Base-by-base conservation (phyloP, 1,284 basidiomycete species). In the Coniferiporia weirii region DNA sequence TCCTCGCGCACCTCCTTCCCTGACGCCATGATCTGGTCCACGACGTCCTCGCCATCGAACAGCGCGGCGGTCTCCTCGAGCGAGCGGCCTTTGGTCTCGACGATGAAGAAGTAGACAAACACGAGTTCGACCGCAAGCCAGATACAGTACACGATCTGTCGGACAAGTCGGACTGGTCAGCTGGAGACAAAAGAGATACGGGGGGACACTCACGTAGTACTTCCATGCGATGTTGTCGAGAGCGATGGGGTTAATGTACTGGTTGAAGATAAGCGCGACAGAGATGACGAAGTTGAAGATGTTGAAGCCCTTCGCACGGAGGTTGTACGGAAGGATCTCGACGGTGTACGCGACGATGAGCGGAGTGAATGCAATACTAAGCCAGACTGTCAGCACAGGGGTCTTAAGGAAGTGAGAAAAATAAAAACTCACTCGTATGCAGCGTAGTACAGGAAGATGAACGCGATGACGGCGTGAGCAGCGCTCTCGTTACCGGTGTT, bases 281-380 rank as follows among this genome's bases (percentile, higher is more conserved):
- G 79, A 79, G 46, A 81, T 71, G 17, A 74, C 64, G 61, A 83
- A 78, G 68, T 78, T 79, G 72, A 79, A 81, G 10, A 85, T 70
- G 22, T 78, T 81, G 67, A 83, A 78, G 19, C 82, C 84, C 70
- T 85, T 85, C 19, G 84, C 80, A 45, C 84, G 81, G 48, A 86
- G 72, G 15, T 75, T 68, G 68, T 74, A 82, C 0, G 82, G 82
- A 52, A 84, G 68, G 61, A 83, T 83, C 67, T 85, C 83, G 56
- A 83, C 74, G 1, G 79, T 81, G 69, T 84, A 73, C 55, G 78
- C 76, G 34, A 81, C 79, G 62, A 85, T 77, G 47, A 85, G 73
- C 1, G 83, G 83, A 1, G 79, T 76, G 68, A 78, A 82, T 0
- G 80, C 80, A 54, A 78, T 74, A 71, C 76, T 58, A 34, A 51